These are phyloP conservation scores for Scedosporium minutisporum DNA, from an alignment of 2,329 filamentous ascomycete species.

Conservation along the genomic window DNA sequence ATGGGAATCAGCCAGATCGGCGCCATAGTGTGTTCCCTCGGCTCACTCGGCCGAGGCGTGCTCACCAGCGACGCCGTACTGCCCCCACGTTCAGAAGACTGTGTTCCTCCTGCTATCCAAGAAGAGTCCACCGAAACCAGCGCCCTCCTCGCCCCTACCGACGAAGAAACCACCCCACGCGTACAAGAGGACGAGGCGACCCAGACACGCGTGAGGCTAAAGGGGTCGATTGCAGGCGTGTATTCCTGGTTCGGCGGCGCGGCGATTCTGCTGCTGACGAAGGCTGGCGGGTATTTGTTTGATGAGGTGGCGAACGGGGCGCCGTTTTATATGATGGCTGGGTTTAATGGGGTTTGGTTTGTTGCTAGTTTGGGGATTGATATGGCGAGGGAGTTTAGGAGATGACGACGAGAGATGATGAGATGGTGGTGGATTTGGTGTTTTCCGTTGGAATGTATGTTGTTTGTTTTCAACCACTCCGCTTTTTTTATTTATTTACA, in stretches of 20 bases:
- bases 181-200: constrained; percentile 13
- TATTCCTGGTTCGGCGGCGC: constrained; percentile 87
- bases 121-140: constrained; percentile 23
- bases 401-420: not conserved
- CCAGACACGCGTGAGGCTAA: constrained; percentile 52
- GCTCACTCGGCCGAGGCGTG: constrained; percentile 73
- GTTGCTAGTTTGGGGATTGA: constrained; percentile 44
- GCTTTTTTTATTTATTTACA: no score
- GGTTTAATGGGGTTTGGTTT: constrained; percentile 70
- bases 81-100: constrained; percentile 19
- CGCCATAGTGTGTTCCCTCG: constrained; percentile 91
- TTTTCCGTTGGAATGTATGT: no score
- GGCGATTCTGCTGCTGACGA: constrained; percentile 84
- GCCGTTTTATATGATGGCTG: constrained; percentile 91
- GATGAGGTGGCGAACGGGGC: constrained; percentile 64
- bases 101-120: constrained; percentile 31
- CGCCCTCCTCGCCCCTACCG: not conserved
- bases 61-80: constrained; percentile 38
- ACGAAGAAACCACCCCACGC: constrained; percentile 12
- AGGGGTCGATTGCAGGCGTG: constrained; percentile 88
- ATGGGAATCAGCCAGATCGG: constrained; percentile 93
- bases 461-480: no score
- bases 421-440: no score
- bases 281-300: constrained; percentile 79
- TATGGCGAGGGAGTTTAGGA: constrained; percentile 28